A percentile compares a stretch with the other conserved stretches of the same genome.
phyloP scores from a whole-genome alignment of 192 early-diverging fungal genomes.

The Coemansia sp. region DNA sequence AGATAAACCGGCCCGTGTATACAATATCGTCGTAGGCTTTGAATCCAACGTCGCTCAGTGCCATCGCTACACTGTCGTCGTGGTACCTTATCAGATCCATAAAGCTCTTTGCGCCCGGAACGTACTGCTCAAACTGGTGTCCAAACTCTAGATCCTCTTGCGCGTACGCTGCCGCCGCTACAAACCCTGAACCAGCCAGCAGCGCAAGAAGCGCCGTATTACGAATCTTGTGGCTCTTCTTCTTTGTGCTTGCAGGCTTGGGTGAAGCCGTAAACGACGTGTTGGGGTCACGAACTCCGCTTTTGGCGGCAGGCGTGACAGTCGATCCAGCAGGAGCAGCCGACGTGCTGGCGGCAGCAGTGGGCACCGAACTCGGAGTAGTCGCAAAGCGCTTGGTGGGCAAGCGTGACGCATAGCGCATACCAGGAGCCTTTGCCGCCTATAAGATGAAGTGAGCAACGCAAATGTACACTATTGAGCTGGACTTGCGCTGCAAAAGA shows the following conservation, averaged over 20 bases:
- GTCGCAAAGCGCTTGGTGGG: slow-evolving; percentile 16
- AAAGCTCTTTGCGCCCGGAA: slow-evolving; percentile 57
- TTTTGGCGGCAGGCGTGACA: slow-evolving; percentile 10
- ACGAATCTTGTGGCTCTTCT: slow-evolving; percentile 44
- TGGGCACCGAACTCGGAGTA: not conserved
- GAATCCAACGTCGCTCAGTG: slow-evolving; percentile 57
- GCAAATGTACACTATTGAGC: not conserved
- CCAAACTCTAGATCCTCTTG: slow-evolving; percentile 55
- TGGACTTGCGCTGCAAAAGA: not conserved
- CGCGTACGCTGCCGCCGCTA: slow-evolving; percentile 41
- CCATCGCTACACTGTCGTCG: slow-evolving; percentile 46
- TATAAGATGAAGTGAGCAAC: not conserved
- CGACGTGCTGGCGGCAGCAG: not conserved
- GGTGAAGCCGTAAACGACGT: slow-evolving; percentile 22
- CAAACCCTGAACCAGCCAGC: slow-evolving; percentile 35
- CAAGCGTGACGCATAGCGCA: not conserved
- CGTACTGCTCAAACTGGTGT: slow-evolving; percentile 55
- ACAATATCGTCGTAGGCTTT: slow-evolving; percentile 56
- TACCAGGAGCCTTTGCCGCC: slow-evolving; percentile 9
- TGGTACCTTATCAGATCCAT: slow-evolving; percentile 55
- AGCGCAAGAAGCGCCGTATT: slow-evolving; percentile 30
- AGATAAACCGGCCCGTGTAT: slow-evolving; percentile 44
- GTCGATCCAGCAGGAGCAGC: not conserved
- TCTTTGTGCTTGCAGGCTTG: slow-evolving; percentile 31
- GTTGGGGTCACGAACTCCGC: slow-evolving; percentile 19